These are phyloP conservation scores for Escovopsis sp. DNA, from an alignment of 2,329 filamentous ascomycete genomes.

Conservation along the genomic window DNA sequence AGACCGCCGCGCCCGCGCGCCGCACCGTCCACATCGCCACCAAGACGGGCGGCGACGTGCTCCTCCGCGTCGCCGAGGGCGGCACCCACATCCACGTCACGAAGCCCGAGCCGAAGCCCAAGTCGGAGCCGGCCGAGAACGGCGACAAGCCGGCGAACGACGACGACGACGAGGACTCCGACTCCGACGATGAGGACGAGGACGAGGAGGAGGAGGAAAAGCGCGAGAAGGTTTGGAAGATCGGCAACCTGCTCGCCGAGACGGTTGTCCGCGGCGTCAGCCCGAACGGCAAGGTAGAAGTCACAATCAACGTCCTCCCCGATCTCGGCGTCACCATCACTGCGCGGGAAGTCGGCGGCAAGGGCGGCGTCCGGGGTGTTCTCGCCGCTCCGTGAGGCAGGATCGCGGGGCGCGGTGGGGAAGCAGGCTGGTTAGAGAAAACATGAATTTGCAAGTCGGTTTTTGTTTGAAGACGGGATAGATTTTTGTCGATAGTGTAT, in stretches of 20 bases:
- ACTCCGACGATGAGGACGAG: conserved; percentile 39
- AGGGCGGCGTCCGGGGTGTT: conserved; percentile 63
- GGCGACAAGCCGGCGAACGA: conserved; percentile 42
- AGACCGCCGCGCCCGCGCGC: conserved; percentile 82
- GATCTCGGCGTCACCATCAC: conserved; percentile 71
- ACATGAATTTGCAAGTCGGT: too few species aligned
- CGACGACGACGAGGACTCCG: conserved; percentile 49
- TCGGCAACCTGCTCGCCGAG: conserved; percentile 69
- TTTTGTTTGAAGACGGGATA: too few species aligned
- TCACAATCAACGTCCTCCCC: conserved; percentile 73
- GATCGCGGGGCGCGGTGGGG: not conserved
- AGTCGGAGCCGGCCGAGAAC: too few species aligned
- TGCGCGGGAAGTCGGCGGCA: conserved; percentile 71
- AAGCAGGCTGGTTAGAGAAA: not conserved
- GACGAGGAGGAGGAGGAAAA: conserved; percentile 77
- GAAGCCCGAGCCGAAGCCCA: conserved; percentile 66
- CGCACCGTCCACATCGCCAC: conserved; percentile 70
- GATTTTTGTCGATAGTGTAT: too few species aligned
- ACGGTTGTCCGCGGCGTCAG: conserved; percentile 69
- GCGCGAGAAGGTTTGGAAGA: conserved; percentile 85
- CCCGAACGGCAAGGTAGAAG: conserved; percentile 82
- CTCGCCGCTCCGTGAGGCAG: conserved; percentile 18
- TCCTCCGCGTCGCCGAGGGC: conserved; percentile 81
- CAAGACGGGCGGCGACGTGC: conserved; percentile 70
- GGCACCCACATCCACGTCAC: conserved; percentile 84